Evolutionary conservation across 1,139 yeast species (phyloP), one percentile per base, ranked within the genome.

Genomic region (Yamadazyma siamensis): DNA sequence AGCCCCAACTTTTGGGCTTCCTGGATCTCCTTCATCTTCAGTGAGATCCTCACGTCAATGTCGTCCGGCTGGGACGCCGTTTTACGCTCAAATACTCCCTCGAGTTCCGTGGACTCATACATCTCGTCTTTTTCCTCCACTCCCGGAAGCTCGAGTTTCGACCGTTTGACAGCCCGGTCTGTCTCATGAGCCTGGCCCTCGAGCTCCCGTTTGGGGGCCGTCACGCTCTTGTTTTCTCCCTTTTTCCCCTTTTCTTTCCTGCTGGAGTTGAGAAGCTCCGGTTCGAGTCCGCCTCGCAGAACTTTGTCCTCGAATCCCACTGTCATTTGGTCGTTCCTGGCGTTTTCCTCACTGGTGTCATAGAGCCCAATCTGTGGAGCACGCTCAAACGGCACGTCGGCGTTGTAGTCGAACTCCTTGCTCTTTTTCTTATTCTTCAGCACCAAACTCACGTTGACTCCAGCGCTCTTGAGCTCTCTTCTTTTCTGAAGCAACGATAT

Each of bases 381-480:
- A 37, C 76, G 79, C 46, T 88, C 94, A 48, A 84, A 83, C 0
- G 91, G 87, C 11, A 89, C 77, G 46, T 85, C 96, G 2, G 77
- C 82, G 51, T 80, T 84, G 52, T 86, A 87, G 52, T 89, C 96
- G 51, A 85, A 76, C 44, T 80, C 82, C 23, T 75, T 71, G 27
- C 63, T 52, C 19, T 52, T 56, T 27, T 72, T 69, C 46, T 73
- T 75, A 47, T 74, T 77, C 44, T 65, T 74, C 21, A 61, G 52
- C 40, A 66, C 71, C 36, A 75, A 53, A 40, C 70, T 68, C 1
- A 78, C 68, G 28, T 74, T 78, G 15, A 86, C 73, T 2, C 96
- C 96, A 0, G 95, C 94, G 26, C 83, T 85, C 49, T 86, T 85
- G 49, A 88, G 62, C 45, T 88, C 96, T 40, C 96, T 64, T 39